Percentiles rank a stretch among this genome's conserved stretches.
These are phyloP conservation scores for Larix kaempferi DNA, from an alignment of 75 land plant genomes.

Conservation along the genomic window DNA sequence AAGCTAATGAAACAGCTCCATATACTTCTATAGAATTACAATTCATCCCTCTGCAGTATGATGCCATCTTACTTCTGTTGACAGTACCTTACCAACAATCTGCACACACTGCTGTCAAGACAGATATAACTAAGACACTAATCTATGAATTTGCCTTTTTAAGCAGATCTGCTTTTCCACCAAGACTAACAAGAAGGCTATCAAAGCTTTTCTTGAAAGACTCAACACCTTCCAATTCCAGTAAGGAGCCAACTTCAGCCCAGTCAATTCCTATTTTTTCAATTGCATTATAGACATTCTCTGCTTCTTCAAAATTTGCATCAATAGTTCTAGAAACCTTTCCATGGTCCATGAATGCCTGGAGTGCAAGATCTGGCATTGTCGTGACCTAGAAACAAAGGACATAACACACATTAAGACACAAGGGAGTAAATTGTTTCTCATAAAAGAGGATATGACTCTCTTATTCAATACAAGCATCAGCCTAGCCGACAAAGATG, in stretches of 20 bases:
- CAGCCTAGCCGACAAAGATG: too few relatives aligned
- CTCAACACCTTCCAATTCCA: slow-evolving; percentile 89
- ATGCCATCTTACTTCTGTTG: not conserved
- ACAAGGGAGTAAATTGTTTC: too few relatives aligned
- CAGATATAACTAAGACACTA: not conserved
- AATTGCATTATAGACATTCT: slow-evolving; percentile 68
- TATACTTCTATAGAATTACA: not conserved
- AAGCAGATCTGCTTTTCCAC: slow-evolving; percentile 74
- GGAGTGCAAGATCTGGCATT: slow-evolving; percentile 95
- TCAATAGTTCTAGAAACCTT: slow-evolving; percentile 86
- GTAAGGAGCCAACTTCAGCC: slow-evolving; percentile 71
- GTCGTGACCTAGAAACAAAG: slow-evolving; percentile 71
- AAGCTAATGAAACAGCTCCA: not conserved
- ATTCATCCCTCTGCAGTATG: not conserved
- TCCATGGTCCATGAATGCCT: slow-evolving; percentile 93
- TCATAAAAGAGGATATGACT: too few relatives aligned
- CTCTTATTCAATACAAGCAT: too few relatives aligned
- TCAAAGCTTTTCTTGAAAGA: slow-evolving; percentile 94
- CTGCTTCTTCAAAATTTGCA: slow-evolving; percentile 69
- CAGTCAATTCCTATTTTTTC: slow-evolving; percentile 88
- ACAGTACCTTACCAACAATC: not conserved
- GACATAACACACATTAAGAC: not conserved
- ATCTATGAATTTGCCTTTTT: slow-evolving; percentile 15
- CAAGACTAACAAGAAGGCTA: slow-evolving; percentile 68
- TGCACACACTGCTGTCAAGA: not conserved